Base-by-base conservation (phyloP, 805 yeast genomes). In the Alloascoidea africana region DNA sequence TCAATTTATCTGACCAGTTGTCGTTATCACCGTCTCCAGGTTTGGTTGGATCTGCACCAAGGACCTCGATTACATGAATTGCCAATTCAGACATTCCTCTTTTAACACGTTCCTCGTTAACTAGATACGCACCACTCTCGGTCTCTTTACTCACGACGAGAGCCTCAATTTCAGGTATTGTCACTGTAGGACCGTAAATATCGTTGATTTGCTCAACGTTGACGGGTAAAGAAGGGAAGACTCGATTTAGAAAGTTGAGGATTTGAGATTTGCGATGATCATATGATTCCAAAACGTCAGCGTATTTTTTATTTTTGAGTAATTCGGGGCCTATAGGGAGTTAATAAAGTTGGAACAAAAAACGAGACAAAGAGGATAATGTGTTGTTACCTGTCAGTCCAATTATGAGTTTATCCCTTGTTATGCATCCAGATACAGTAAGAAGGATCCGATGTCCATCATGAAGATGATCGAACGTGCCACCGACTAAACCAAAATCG, bases 381-480 rank as follows among this genome's bases (percentile, higher is more conserved):
- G n/a, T n/a, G n/a, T n/a, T 72, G 6, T 73, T 70, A 6, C 86
- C 94, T 0, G 97, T 85, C 2, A 91, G 62, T 0, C 98, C 99
- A 4, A 91, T 64, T 36, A 89, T 79, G 11, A 91, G 59, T 16
- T 55, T 58, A 2, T 54, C 46, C 2, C 56, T 48, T 0, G 93
- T 64, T 4, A 83, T 44, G 48, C 74, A 85, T 0, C 75, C 72
- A 0, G 94, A 66, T 41, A 82, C 63, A 0, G 91, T 76, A 5
- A 91, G 62, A 17, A 91, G 61, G 18, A 91, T 78, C 54, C 82
- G 83, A 57, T 91, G 99, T 0, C 97, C 99, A 51, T 81, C 94
- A 48, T 91, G 99, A 27, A 91, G 52, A 57, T 91, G 97, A 52
- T 91, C 99, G 59, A 91, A 91, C 0, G 98, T 91, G 0, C 99